Conservation (phyloP, 768 basidiomycete species). For the Arthromyces matolae region DNA sequence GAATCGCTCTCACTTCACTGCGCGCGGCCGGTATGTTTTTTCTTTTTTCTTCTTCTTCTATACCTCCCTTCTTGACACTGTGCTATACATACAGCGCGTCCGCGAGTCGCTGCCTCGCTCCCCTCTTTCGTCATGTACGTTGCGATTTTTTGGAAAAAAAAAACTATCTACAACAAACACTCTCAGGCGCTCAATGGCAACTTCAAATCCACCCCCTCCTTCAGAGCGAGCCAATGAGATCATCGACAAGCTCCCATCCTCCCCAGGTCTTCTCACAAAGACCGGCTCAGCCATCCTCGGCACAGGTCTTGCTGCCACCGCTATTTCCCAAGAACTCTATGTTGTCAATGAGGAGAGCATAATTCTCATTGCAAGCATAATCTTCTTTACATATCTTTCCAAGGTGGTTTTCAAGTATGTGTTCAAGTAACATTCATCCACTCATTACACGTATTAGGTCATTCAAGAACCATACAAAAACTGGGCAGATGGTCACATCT, state of each 20-base stretch:
- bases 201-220: conserved; percentile 61
- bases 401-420: conserved; percentile 43
- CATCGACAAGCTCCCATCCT: conserved; percentile 83
- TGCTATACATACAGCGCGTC: too few relatives aligned
- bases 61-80: background rate
- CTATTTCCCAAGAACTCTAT: conserved; percentile 96
- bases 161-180: background rate
- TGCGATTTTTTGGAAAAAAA: conserved; percentile 21
- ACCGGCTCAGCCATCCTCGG: conserved; percentile 90
- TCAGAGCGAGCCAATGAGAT: conserved; percentile 86
- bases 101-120: conserved; percentile 47
- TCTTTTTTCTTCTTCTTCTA: too few relatives aligned
- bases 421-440: conserved; percentile 9
- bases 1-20: conserved; percentile 64
- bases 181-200: conserved; percentile 62
- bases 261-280: conserved; percentile 88
- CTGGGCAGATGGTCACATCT: conserved; percentile 89
- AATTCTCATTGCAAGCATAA: conserved; percentile 77
- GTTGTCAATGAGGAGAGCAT: conserved; percentile 97
- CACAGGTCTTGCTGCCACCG: conserved; percentile 82
- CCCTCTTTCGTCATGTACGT: conserved; percentile 45
- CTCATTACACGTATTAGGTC: conserved; percentile 37
- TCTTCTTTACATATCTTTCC: conserved; percentile 79
- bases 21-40: conserved; percentile 51
- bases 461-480: conserved; percentile 84